Percentiles rank a stretch among this genome's conserved stretches.
Evolutionary conservation across 176 grass and related monocot species (phyloP).

Genomic region (Microstegium vimineum): DNA sequence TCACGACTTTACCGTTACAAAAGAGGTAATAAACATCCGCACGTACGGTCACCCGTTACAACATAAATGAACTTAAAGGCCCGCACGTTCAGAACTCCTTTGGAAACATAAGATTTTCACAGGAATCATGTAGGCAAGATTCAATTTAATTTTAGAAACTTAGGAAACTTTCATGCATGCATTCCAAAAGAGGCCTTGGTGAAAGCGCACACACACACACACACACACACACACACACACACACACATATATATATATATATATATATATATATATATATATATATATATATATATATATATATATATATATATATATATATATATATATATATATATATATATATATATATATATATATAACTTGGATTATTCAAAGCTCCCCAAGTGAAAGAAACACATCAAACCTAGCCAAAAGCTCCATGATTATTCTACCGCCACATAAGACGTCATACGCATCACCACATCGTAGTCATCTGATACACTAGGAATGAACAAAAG

Average conservation of each 20-base stretch:
- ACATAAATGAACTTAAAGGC: not conserved
- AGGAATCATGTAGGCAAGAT: not conserved
- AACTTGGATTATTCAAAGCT: not conserved
- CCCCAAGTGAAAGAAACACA: not conserved
- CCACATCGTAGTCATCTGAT: not conserved
- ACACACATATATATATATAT: no score
- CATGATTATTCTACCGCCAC: not conserved
- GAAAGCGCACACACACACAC: no score
- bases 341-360: no score
- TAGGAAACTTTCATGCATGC: not conserved
- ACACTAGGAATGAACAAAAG: not conserved
- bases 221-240: no score
- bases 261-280: no score
- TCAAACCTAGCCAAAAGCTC: not conserved
- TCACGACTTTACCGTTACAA: no score
- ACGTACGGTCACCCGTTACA: not conserved
- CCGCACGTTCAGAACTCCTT: not conserved
- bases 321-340: no score
- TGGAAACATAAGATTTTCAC: not conserved
- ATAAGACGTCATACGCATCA: not conserved
- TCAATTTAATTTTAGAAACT: not conserved
- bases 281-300: no score
- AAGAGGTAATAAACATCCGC: no score
- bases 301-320: no score
- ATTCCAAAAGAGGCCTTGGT: not conserved